phyloP scores from a whole-genome alignment of 179 eudicot species.

The Vitellaria paradoxa region DNA sequence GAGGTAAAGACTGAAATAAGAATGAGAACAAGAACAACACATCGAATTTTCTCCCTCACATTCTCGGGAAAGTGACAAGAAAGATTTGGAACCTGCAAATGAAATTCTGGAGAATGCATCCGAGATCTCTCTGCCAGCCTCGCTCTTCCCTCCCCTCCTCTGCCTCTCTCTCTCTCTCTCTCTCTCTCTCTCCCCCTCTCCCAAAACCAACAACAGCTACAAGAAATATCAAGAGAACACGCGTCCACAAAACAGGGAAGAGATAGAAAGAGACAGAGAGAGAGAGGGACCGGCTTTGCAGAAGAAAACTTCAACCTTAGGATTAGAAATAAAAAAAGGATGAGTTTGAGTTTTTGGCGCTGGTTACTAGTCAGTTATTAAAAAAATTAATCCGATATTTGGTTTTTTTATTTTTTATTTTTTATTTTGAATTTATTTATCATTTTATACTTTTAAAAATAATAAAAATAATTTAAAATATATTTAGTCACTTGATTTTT shows the following conservation, averaged over 20 bases:
- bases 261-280: background rate
- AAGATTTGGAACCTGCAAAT: conserved; percentile 10
- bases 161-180: background rate
- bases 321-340: background rate
- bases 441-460: too few relatives aligned
- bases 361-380: too few relatives aligned
- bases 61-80: background rate
- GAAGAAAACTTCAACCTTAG: background rate
- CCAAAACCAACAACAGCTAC: background rate
- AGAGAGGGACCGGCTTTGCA: conserved; percentile 2
- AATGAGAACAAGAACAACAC: background rate
- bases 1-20: background rate
- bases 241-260: too few relatives aligned
- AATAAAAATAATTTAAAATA: too few relatives aligned
- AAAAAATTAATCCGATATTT: too few relatives aligned
- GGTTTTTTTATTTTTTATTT: too few relatives aligned
- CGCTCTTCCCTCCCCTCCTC: background rate
- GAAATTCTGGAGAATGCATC: conserved; percentile 10
- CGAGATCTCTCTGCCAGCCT: conserved; percentile 1
- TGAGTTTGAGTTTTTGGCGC: background rate
- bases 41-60: background rate
- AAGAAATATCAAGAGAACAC: conserved; percentile 3
- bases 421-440: too few relatives aligned
- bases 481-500: too few relatives aligned
- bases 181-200: background rate